Evolutionary conservation across 1,139 yeast species (phyloP).

Genomic region (Sugiyamaella paludigena): DNA sequence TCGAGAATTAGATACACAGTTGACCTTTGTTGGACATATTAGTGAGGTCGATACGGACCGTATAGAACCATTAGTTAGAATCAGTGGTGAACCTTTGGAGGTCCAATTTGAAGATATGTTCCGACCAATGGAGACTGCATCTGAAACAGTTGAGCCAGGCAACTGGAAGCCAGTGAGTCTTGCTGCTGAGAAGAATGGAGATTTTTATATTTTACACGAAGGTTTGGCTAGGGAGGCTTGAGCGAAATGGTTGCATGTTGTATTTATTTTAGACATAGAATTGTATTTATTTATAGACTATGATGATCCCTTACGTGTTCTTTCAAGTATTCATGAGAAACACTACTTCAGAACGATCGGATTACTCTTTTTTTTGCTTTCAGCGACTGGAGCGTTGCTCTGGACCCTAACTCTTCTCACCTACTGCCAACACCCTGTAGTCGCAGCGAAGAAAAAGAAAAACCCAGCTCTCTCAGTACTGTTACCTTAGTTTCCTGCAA

Average conservation of each 20-base stretch:
- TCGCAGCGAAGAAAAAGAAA: too few species aligned
- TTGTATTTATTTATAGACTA: too few species aligned
- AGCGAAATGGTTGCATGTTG: background rate
- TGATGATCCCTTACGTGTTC: too few species aligned
- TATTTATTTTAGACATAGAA: too few species aligned
- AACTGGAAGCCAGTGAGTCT: conserved; percentile 34
- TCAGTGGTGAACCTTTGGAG: conserved; percentile 28
- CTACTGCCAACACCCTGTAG: too few species aligned
- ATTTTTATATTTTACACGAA: conserved; percentile 34
- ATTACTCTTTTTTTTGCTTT: too few species aligned
- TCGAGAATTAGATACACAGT: conserved; percentile 35
- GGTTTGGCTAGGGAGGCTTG: conserved; percentile 29
- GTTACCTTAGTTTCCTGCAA: too few species aligned
- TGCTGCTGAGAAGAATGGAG: conserved; percentile 31
- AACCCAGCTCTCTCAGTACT: too few species aligned
- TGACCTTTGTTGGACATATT: conserved; percentile 39
- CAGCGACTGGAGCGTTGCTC: too few species aligned
- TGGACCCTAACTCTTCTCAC: too few species aligned
- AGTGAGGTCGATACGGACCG: conserved; percentile 36
- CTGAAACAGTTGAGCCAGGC: conserved; percentile 18
- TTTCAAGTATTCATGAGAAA: too few species aligned
- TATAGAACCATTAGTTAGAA: conserved; percentile 35
- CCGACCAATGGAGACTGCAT: conserved; percentile 20
- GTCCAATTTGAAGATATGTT: conserved; percentile 18
- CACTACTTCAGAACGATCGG: too few species aligned